Evolutionary conservation across 2,329 filamentous ascomycete genomes (phyloP).

Genomic region (Diaporthe ampelina): DNA sequence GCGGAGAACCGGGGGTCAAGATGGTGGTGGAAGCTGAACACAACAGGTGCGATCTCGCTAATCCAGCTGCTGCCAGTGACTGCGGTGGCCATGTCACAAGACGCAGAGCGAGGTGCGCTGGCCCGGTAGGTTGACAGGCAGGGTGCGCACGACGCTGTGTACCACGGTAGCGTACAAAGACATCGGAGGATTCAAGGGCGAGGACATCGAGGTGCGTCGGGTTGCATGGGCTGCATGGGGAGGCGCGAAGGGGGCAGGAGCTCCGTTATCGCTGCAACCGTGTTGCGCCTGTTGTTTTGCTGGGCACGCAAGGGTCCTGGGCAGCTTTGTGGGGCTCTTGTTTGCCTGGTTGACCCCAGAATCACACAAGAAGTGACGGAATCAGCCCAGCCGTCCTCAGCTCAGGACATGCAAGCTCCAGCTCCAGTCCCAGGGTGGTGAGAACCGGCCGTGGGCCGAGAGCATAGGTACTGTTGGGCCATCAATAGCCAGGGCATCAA

Average conservation of each 20-base stretch:
- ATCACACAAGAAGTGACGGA: conserved; percentile 25
- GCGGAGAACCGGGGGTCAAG: conserved; percentile 9
- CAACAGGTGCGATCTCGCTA: conserved; percentile 31
- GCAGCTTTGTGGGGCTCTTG: background rate
- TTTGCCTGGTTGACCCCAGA: conserved; percentile 12
- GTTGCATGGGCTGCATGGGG: conserved; percentile 3
- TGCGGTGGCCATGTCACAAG: background rate
- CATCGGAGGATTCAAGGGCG: background rate
- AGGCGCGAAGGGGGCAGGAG: conserved; percentile 3
- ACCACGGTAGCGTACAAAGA: conserved; percentile 7
- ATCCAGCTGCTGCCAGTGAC: background rate
- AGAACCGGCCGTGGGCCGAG: conserved; percentile 22
- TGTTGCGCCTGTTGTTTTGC: conserved; percentile 22
- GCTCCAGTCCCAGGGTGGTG: background rate
- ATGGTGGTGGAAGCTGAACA: conserved; percentile 22
- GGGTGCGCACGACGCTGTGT: background rate
- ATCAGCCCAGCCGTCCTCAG: conserved; percentile 14
- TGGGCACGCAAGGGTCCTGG: conserved; percentile 26
- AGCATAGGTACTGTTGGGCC: background rate
- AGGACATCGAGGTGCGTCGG: conserved; percentile 5
- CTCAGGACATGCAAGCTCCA: background rate
- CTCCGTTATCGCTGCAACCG: conserved; percentile 38
- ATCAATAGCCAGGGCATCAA: background rate
- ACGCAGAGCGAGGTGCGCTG: background rate
- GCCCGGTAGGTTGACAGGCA: background rate